phyloP scores from a whole-genome alignment of 2,329 filamentous ascomycete species.

The Sordariomycetes sp. region DNA sequence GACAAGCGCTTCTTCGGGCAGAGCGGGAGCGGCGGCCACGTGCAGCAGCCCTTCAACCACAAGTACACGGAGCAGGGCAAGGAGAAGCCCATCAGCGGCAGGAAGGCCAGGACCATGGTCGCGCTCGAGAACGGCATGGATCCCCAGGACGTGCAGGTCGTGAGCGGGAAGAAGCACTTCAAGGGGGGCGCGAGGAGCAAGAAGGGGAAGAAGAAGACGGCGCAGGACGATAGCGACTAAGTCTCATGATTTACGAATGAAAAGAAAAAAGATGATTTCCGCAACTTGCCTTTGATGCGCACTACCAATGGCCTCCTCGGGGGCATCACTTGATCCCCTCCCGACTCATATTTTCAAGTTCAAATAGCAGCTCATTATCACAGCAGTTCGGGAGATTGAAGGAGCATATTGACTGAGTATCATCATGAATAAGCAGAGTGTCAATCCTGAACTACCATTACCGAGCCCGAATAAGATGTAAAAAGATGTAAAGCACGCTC shows the following conservation, averaged over 20 bases:
- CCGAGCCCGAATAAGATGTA: too few relatives aligned
- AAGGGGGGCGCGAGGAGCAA: conserved; percentile 61
- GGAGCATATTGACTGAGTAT: too few relatives aligned
- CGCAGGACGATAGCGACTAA: conserved; percentile 26
- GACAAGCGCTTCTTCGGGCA: conserved; percentile 86
- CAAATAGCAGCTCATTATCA: too few relatives aligned
- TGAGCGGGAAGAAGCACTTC: conserved; percentile 83
- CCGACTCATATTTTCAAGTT: too few relatives aligned
- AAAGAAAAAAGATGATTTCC: not conserved
- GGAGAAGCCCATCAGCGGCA: conserved; percentile 52
- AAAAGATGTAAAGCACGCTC: too few relatives aligned
- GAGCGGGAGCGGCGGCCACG: conserved; percentile 52
- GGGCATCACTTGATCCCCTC: too few relatives aligned
- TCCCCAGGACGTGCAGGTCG: conserved; percentile 60
- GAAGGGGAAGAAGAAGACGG: conserved; percentile 42
- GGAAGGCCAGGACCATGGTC: conserved; percentile 73
- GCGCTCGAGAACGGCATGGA: conserved; percentile 82
- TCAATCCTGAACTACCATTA: too few relatives aligned
- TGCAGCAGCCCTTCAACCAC: conserved; percentile 78
- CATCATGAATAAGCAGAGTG: too few relatives aligned
- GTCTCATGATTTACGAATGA: conserved; percentile 13
- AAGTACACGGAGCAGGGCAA: conserved; percentile 76
- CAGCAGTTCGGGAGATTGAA: too few relatives aligned
- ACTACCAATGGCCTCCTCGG: too few relatives aligned
- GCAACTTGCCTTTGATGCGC: too few relatives aligned